phyloP scores from a whole-genome alignment of 106 monocot genomes.

The Dioscorea dumetorum region DNA sequence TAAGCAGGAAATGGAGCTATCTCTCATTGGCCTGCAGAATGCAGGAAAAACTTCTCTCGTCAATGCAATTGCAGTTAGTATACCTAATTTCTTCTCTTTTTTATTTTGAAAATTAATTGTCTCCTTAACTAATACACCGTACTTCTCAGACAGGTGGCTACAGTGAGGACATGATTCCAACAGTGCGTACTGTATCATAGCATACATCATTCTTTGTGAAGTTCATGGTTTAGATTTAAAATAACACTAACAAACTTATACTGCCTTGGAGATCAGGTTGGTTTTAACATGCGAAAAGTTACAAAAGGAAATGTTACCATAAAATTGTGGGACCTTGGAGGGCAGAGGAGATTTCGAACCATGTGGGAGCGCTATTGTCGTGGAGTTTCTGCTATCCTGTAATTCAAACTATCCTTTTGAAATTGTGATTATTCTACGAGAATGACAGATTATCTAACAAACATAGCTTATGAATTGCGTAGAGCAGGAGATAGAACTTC shows the following conservation, averaged over 20 bases:
- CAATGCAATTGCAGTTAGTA: conserved; percentile 88
- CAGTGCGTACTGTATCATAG: conserved; percentile 39
- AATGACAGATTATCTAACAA: too few relatives aligned
- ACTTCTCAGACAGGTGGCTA: conserved; percentile 80
- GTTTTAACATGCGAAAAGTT: conserved; percentile 97
- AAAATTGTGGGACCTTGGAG: conserved; percentile 96
- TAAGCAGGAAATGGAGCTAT: conserved; percentile 98
- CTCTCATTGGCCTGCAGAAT: conserved; percentile 94
- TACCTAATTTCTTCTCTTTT: conserved; percentile 2
- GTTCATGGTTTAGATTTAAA: not conserved
- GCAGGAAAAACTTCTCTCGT: conserved; percentile 96
- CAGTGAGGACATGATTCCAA: conserved; percentile 98
- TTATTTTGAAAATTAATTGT: not conserved
- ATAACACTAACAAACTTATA: not conserved
- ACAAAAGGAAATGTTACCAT: conserved; percentile 98
- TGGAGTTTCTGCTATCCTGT: conserved; percentile 97
- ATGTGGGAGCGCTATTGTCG: conserved; percentile 99
- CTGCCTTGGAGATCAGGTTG: conserved; percentile 49
- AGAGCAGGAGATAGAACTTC: too few relatives aligned
- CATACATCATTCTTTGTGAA: too few relatives aligned
- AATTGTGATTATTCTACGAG: too few relatives aligned
- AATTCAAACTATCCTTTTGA: conserved; percentile 7
- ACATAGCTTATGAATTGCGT: too few relatives aligned
- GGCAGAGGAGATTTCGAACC: conserved; percentile 81
- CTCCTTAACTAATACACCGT: not conserved